A percentile compares a stretch with the other conserved stretches of the same genome.
Evolutionary conservation across 805 yeast species (phyloP).

Genomic region (Barnettozyma californica): DNA sequence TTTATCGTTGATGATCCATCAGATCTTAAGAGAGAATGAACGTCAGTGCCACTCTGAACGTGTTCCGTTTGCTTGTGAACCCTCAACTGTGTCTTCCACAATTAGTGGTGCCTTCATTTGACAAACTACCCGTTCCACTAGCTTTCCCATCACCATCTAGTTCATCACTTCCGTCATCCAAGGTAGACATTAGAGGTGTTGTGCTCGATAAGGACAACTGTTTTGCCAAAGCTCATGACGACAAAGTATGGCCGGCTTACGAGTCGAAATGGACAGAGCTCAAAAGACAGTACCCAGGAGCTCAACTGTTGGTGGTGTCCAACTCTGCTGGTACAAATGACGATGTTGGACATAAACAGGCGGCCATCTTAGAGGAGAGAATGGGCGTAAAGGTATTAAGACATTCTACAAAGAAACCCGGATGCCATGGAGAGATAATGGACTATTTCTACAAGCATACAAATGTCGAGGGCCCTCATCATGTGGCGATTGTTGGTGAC

Average conservation of each 20-base stretch:
- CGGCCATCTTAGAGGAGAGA: slow-evolving; percentile 50
- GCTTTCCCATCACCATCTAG: slow-evolving; percentile 22
- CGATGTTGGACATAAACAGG: slow-evolving; percentile 57
- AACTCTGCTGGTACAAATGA: slow-evolving; percentile 91
- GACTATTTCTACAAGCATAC: slow-evolving; percentile 49
- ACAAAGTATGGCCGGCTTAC: slow-evolving; percentile 75
- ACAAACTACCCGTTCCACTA: slow-evolving; percentile 53
- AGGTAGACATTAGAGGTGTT: slow-evolving; percentile 55
- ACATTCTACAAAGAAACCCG: slow-evolving; percentile 77
- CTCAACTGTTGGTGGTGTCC: slow-evolving; percentile 69
- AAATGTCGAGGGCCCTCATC: slow-evolving; percentile 39
- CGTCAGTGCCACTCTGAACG: slow-evolving; percentile 72
- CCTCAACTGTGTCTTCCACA: slow-evolving; percentile 75
- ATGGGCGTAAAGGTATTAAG: slow-evolving; percentile 68
- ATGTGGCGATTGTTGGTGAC: slow-evolving; percentile 87
- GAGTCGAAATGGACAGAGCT: slow-evolving; percentile 48
- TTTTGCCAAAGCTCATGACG: slow-evolving; percentile 79
- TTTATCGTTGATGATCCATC: neutral
- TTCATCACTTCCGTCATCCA: neutral
- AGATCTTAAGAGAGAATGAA: slow-evolving; percentile 37
- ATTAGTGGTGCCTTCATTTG: slow-evolving; percentile 47
- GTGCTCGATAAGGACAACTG: slow-evolving; percentile 95
- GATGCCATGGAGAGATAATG: slow-evolving; percentile 66
- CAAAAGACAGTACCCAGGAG: slow-evolving; percentile 53
- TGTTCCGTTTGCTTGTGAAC: slow-evolving; percentile 48